Evolutionary conservation across 169 alveolate genomes (phyloP).

Genomic region (Sarcocystis neurona): DNA sequence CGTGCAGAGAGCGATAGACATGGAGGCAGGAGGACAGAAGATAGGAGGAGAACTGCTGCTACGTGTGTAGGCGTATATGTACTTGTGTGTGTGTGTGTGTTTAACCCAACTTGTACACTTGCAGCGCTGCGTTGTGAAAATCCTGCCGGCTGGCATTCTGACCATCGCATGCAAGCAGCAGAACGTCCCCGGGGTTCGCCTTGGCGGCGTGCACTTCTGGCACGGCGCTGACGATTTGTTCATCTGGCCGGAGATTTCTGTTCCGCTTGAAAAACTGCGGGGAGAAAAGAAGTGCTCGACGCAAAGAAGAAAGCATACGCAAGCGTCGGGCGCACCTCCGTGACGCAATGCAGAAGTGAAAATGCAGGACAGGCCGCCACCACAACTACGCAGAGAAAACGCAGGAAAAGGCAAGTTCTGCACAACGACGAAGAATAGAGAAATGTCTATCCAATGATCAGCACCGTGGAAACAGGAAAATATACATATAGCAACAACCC

Average conservation of each 20-base stretch:
- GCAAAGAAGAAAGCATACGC: neutral
- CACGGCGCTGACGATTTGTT: constrained; percentile 50
- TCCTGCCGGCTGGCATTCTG: neutral
- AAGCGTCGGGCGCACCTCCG: neutral
- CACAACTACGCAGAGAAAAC: too few relatives aligned
- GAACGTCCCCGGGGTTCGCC: constrained; percentile 46
- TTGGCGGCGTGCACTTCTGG: constrained; percentile 38
- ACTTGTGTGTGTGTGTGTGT: neutral
- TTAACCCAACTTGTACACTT: neutral
- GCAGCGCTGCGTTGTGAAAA: neutral
- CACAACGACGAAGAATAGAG: too few relatives aligned
- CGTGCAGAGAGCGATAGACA: neutral
- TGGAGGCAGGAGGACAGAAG: neutral
- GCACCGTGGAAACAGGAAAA: too few relatives aligned
- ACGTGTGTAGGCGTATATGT: neutral
- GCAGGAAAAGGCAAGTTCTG: too few relatives aligned
- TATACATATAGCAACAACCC: too few relatives aligned
- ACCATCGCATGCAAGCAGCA: constrained; percentile 60
- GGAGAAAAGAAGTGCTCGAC: neutral
- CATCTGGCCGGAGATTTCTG: neutral
- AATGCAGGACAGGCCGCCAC: too few relatives aligned
- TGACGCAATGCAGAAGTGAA: too few relatives aligned
- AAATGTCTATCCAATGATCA: too few relatives aligned
- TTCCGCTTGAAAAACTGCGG: constrained; percentile 22
- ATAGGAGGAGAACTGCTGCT: neutral